These are phyloP conservation scores for Mycena vitilis DNA, from an alignment of 768 basidiomycete genomes.

Conservation along the genomic window DNA sequence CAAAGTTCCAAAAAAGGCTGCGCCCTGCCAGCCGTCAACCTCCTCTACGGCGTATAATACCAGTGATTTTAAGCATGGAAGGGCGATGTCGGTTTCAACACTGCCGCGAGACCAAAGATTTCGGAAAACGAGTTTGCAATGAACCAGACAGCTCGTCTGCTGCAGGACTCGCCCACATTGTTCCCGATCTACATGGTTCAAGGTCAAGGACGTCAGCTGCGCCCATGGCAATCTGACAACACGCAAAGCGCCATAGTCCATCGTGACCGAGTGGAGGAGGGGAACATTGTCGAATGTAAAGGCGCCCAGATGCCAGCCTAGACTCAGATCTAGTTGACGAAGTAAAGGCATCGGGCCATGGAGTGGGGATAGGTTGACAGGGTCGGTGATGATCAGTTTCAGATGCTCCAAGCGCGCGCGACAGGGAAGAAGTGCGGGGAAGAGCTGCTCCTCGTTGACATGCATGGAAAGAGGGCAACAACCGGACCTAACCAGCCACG, in stretches of 20 bases:
- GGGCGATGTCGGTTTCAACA: neutral
- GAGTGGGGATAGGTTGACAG: neutral
- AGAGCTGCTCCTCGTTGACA: too few species aligned
- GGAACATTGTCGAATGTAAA: neutral
- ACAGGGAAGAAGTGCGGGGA: too few species aligned
- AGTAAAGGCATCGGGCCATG: neutral
- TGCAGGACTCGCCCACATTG: neutral
- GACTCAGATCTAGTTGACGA: neutral
- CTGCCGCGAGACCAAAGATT: neutral
- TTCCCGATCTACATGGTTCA: neutral
- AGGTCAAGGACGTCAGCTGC: slow-evolving; percentile 1
- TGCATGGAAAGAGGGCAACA: too few species aligned
- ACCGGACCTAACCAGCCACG: too few species aligned
- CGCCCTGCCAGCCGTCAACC: too few species aligned
- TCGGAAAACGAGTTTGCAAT: slow-evolving; percentile 71
- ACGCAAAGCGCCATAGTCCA: neutral
- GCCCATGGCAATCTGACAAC: neutral
- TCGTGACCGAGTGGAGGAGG: neutral
- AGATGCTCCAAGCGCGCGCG: too few species aligned
- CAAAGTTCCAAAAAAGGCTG: neutral
- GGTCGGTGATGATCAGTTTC: too few species aligned
- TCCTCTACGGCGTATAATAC: neutral
- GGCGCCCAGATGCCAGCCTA: too few species aligned
- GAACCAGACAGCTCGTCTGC: neutral
- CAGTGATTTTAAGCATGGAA: neutral